Evolutionary conservation across 371 early-diverging fungal species (phyloP).

Genomic region (Mucor irregularis): DNA sequence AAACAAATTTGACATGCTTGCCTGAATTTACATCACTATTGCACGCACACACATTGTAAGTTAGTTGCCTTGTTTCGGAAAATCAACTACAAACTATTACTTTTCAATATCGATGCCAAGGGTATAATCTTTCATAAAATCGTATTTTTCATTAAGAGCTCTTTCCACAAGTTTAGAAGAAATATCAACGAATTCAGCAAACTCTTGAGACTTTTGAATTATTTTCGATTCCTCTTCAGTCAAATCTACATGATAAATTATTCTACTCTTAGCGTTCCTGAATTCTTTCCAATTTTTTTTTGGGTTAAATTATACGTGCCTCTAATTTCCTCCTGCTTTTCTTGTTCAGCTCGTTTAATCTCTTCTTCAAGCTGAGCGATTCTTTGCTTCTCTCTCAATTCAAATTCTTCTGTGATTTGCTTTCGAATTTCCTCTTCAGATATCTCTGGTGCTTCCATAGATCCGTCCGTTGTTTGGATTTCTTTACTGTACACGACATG

Average conservation of each 20-base stretch:
- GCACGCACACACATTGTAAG: not conserved
- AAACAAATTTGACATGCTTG: slow-evolving; percentile 69
- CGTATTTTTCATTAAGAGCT: slow-evolving; percentile 88
- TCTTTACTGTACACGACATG: slow-evolving; percentile 90
- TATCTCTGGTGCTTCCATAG: slow-evolving; percentile 56
- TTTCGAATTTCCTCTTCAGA: slow-evolving; percentile 65
- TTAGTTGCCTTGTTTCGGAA: not conserved
- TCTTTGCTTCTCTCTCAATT: slow-evolving; percentile 60
- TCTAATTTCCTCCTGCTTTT: slow-evolving; percentile 46
- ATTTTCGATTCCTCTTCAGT: slow-evolving; percentile 78
- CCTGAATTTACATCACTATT: slow-evolving; percentile 64
- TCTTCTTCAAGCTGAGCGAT: slow-evolving; percentile 65
- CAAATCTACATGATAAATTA: slow-evolving; percentile 58
- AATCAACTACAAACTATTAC: no score
- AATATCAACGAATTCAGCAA: slow-evolving; percentile 83
- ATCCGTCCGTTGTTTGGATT: slow-evolving; percentile 77
- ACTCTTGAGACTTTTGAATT: slow-evolving; percentile 75
- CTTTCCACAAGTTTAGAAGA: slow-evolving; percentile 89
- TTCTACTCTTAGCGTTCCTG: not conserved
- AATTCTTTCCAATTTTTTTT: not conserved
- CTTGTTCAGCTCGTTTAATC: slow-evolving; percentile 52
- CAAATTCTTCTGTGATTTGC: slow-evolving; percentile 61
- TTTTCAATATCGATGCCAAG: slow-evolving; percentile 61
- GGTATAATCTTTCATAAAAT: slow-evolving; percentile 94
- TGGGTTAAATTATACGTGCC: slow-evolving; percentile 12